Percentiles rank a stretch among this genome's conserved stretches.
Evolutionary conservation across 1,284 basidiomycete species (phyloP).

Genomic region (Pseudozyma sp.): DNA sequence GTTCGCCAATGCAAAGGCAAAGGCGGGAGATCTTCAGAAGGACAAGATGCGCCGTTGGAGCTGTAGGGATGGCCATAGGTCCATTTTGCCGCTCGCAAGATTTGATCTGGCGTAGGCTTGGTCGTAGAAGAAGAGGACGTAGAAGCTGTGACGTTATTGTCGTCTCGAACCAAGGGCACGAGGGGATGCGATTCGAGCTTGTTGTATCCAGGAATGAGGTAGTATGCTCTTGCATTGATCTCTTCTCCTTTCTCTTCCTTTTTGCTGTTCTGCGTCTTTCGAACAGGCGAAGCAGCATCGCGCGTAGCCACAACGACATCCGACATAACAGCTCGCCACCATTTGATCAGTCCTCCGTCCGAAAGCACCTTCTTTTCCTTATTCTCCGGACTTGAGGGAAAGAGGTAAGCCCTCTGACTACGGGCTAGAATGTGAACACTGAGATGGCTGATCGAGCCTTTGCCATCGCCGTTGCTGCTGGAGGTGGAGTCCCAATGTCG

Average conservation of each 20-base stretch:
- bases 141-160: background rate
- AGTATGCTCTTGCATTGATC: constrained; percentile 53
- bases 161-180: constrained; percentile 49
- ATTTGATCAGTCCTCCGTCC: constrained; percentile 84
- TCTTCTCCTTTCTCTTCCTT: background rate
- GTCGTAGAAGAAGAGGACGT: background rate
- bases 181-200: constrained; percentile 59
- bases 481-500: constrained; percentile 70
- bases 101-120: background rate
- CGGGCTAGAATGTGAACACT: constrained; percentile 88
- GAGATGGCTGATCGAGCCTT: constrained; percentile 43
- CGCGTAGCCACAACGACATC: constrained; percentile 37
- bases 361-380: constrained; percentile 78
- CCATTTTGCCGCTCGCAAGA: constrained; percentile 43
- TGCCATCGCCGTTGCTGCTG: too few species aligned
- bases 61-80: constrained; percentile 66
- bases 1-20: constrained; percentile 54
- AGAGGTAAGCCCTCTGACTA: constrained; percentile 90
- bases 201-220: constrained; percentile 63
- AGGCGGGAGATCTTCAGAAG: constrained; percentile 30
- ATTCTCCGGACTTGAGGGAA: constrained; percentile 87
- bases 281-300: constrained; percentile 6
- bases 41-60: constrained; percentile 19
- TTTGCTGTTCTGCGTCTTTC: constrained; percentile 5
- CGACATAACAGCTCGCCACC: constrained; percentile 79